Conservation (phyloP, 1,139 yeast species). For the Taphrina confusa region DNA sequence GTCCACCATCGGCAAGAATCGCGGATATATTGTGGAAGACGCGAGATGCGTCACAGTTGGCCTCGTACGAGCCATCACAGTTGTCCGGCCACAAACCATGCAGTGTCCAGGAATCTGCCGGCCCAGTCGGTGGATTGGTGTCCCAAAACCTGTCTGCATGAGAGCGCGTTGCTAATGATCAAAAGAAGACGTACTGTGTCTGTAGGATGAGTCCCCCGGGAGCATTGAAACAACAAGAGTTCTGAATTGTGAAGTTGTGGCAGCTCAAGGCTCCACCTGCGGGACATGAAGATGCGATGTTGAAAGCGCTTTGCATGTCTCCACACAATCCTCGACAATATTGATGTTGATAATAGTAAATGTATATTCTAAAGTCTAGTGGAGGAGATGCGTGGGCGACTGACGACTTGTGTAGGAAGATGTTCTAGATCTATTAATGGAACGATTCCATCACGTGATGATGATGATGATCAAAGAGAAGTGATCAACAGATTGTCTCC, state of each 20-base stretch:
- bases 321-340: too few relatives aligned
- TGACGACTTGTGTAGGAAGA: too few relatives aligned
- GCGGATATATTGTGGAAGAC: constrained; percentile 15
- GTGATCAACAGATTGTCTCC: too few relatives aligned
- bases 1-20: not conserved
- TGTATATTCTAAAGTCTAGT: too few relatives aligned
- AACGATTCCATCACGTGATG: too few relatives aligned
- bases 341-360: too few relatives aligned
- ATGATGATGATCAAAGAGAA: too few relatives aligned
- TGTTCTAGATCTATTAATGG: too few relatives aligned
- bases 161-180: not conserved
- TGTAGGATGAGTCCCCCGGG: constrained; percentile 84
- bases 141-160: not conserved
- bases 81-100: constrained; percentile 88
- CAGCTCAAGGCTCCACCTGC: constrained; percentile 37
- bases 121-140: constrained; percentile 55
- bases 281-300: not conserved
- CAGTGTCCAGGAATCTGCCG: constrained; percentile 72
- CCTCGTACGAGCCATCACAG: constrained; percentile 72
- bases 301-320: not conserved
- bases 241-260: constrained; percentile 42
- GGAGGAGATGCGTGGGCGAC: too few relatives aligned
- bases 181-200: constrained; percentile 79
- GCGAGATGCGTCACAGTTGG: constrained; percentile 63
- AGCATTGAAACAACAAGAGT: constrained; percentile 81